A percentile compares a stretch with the other conserved stretches of the same genome.
These are phyloP conservation scores for Raffaelea deltoideospora DNA, from an alignment of 2,329 filamentous ascomycete species.

Conservation along the genomic window DNA sequence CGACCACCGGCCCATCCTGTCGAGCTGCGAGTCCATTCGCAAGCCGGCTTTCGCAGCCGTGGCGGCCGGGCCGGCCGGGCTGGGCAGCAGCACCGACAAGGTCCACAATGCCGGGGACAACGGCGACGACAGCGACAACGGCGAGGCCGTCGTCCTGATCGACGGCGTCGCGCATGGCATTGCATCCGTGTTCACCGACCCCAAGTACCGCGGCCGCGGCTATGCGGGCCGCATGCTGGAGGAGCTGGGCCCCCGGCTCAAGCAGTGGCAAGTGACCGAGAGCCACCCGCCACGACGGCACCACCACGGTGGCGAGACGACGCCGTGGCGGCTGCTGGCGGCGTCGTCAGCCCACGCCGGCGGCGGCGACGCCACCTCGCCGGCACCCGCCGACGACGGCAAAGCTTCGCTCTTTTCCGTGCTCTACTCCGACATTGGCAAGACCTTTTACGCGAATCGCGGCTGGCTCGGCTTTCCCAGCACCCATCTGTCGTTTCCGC, in stretches of 20 bases:
- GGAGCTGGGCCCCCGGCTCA: constrained; percentile 38
- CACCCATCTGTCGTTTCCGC: constrained; percentile 51
- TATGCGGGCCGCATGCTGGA: constrained; percentile 66
- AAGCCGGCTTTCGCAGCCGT: constrained; percentile 31
- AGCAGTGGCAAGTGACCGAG: constrained; percentile 19
- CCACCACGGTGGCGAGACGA: neutral
- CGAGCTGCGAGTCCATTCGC: constrained; percentile 48
- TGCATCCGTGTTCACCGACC: constrained; percentile 63
- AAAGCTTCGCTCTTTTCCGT: constrained; percentile 50
- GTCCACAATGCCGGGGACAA: too few species aligned
- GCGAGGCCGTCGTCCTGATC: constrained; percentile 5
- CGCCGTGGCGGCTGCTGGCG: constrained; percentile 10
- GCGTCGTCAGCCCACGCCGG: constrained; percentile 8
- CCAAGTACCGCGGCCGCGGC: constrained; percentile 50
- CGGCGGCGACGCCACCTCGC: constrained; percentile 16
- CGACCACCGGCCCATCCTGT: constrained; percentile 36
- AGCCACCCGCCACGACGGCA: too few species aligned
- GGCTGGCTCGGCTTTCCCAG: constrained; percentile 69
- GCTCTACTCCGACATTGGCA: constrained; percentile 76
- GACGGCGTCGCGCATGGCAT: constrained; percentile 58
- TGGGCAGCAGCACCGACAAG: neutral
- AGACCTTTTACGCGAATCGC: constrained; percentile 60
- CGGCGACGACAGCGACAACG: neutral
- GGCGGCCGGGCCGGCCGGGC: constrained; percentile 1
- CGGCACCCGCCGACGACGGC: too few species aligned